A percentile compares a stretch with the other conserved stretches of the same genome.
Conservation (phyloP, 1,284 basidiomycete species). For the Wolfiporia cocos region DNA sequence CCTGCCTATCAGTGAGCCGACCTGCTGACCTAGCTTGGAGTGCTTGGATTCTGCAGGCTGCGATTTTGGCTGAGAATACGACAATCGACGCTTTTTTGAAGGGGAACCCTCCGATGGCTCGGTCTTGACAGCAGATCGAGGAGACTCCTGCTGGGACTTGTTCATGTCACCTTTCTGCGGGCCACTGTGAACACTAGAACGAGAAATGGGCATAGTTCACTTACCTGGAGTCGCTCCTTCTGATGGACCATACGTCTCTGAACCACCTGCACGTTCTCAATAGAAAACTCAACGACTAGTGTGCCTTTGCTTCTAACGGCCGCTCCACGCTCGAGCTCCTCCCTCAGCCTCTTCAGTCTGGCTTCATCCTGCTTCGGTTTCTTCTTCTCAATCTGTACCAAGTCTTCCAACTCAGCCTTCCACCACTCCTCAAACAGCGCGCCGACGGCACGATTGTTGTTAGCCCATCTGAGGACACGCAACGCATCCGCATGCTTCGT, state of each 20-base stretch:
- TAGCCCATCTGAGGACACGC: slow-evolving; percentile 89
- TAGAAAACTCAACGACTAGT: slow-evolving; percentile 87
- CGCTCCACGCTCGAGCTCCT: slow-evolving; percentile 48
- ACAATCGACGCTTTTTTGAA: slow-evolving; percentile 21
- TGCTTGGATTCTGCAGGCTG: slow-evolving; percentile 5
- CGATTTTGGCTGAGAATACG: slow-evolving; percentile 13
- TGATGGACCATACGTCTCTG: slow-evolving; percentile 54
- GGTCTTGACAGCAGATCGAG: slow-evolving; percentile 15
- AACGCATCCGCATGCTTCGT: slow-evolving; percentile 84
- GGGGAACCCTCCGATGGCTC: slow-evolving; percentile 15
- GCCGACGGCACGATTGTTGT: slow-evolving; percentile 74
- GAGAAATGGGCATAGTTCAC: too few relatives aligned
- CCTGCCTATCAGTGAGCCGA: slow-evolving; percentile 29
- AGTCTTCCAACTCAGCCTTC: slow-evolving; percentile 72
- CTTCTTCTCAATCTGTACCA: slow-evolving; percentile 58
- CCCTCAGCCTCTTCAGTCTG: slow-evolving; percentile 51
- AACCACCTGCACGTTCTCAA: slow-evolving; percentile 89
- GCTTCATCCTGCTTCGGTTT: slow-evolving; percentile 42
- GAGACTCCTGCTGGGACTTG: slow-evolving; percentile 11
- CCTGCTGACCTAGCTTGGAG: slow-evolving; percentile 11
- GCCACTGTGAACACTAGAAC: slow-evolving; percentile 5
- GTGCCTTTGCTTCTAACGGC: slow-evolving; percentile 47
- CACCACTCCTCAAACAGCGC: slow-evolving; percentile 76
- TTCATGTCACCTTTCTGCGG: slow-evolving; percentile 14
- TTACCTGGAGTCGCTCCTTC: slow-evolving; percentile 24